These are phyloP conservation scores for Pseudogymnoascus destructans DNA, from an alignment of 2,329 filamentous ascomycete genomes.

Conservation along the genomic window DNA sequence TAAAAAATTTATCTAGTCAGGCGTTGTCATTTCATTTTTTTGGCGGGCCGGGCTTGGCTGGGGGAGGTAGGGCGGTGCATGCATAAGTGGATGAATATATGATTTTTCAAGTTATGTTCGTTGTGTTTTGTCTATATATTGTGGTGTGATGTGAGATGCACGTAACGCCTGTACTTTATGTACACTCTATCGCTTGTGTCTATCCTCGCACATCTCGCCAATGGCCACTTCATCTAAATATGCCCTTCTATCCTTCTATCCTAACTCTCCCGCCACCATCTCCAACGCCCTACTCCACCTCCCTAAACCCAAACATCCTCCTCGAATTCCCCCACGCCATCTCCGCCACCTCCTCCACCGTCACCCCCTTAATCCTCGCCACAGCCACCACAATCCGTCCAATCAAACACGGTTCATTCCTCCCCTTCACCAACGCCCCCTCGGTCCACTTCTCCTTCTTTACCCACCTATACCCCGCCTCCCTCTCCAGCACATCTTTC, in stretches of 20 bases:
- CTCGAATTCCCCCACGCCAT: conserved; percentile 74
- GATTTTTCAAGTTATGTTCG: not conserved
- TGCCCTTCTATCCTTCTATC: not conserved
- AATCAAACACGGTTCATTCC: conserved; percentile 87
- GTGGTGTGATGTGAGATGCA: not conserved
- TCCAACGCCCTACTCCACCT: conserved; percentile 18
- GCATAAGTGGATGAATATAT: not conserved
- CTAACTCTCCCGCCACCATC: not conserved
- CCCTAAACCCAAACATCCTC: conserved; percentile 62
- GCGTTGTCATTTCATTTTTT: not conserved
- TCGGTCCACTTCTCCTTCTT: conserved; percentile 94
- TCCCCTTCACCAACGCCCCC: conserved; percentile 81
- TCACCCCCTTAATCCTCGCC: conserved; percentile 69
- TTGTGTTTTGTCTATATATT: not conserved
- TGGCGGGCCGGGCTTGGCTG: not conserved
- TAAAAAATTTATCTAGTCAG: too few species aligned
- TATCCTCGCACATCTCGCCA: not conserved
- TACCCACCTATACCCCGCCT: conserved; percentile 58
- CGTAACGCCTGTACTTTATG: not conserved
- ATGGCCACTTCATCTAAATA: not conserved
- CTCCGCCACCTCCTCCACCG: conserved; percentile 72
- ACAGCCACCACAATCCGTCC: conserved; percentile 78
- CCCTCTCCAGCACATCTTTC: conserved; percentile 19
- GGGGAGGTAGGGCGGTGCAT: not conserved
- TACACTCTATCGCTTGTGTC: not conserved